These are phyloP conservation scores for Corylus avellana DNA, from an alignment of 306 rosid genomes.

Conservation along the genomic window DNA sequence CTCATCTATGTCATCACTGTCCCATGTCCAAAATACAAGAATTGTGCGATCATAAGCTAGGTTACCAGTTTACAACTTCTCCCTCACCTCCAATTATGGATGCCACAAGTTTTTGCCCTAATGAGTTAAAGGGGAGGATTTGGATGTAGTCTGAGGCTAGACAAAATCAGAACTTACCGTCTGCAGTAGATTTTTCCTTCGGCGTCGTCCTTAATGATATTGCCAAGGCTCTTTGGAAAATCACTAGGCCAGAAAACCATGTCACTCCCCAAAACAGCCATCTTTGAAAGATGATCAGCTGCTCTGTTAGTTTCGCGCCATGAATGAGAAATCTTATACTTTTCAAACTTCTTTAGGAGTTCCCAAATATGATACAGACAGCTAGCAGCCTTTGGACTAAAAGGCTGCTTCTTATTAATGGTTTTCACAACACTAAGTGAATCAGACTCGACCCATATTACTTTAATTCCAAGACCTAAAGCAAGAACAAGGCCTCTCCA, in stretches of 20 bases:
- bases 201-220: slow-evolving; percentile 56
- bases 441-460: neutral
- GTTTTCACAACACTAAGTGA: slow-evolving; percentile 22
- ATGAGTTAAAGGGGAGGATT: neutral
- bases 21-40: neutral
- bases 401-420: slow-evolving; percentile 38
- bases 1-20: neutral
- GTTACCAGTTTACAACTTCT: neutral
- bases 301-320: slow-evolving; percentile 76
- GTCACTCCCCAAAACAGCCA: slow-evolving; percentile 42
- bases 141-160: neutral
- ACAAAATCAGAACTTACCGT: slow-evolving; percentile 20
- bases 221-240: slow-evolving; percentile 47
- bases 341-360: slow-evolving; percentile 45
- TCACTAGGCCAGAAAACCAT: slow-evolving; percentile 53
- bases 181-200: slow-evolving; percentile 53
- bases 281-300: slow-evolving; percentile 69
- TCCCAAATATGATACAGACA: slow-evolving; percentile 45
- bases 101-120: neutral
- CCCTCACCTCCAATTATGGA: neutral
- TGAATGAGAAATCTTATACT: slow-evolving; percentile 48
- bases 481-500: slow-evolving; percentile 18
- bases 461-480: neutral
- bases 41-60: neutral
- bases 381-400: slow-evolving; percentile 34